These are phyloP conservation scores for Dactylellina leptospora DNA, from an alignment of 2,329 filamentous ascomycete genomes.

Conservation along the genomic window DNA sequence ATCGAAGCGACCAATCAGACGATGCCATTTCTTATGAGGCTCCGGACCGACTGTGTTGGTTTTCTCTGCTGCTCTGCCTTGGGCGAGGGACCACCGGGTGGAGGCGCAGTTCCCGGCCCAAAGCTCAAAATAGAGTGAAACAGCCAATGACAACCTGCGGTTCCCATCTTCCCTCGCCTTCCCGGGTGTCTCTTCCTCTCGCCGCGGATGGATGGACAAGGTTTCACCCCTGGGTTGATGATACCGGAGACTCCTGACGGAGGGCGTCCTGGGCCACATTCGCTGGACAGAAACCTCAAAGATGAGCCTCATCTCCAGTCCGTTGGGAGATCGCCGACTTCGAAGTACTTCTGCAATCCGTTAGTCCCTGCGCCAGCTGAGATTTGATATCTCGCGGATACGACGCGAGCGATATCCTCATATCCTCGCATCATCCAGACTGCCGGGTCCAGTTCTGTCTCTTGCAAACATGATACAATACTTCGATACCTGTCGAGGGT, in stretches of 20 bases:
- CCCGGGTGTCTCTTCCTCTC: background rate
- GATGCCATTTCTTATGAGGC: constrained; percentile 24
- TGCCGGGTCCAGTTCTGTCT: constrained; percentile 3
- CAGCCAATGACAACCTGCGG: constrained; percentile 33
- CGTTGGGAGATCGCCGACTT: constrained; percentile 33
- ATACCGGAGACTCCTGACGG: constrained; percentile 18
- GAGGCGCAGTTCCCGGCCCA: constrained; percentile 43
- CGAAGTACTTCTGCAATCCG: background rate
- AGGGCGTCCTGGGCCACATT: background rate
- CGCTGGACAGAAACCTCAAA: background rate
- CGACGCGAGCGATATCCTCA: background rate
- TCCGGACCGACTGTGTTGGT: constrained; percentile 11
- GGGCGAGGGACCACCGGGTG: constrained; percentile 37
- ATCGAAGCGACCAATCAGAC: constrained; percentile 37
- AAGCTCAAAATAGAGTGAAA: constrained; percentile 50
- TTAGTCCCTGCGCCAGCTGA: constrained; percentile 40
- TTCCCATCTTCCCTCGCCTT: background rate
- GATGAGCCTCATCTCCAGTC: background rate
- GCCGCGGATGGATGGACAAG: background rate
- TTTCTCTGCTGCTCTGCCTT: constrained; percentile 28
- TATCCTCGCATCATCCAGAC: constrained; percentile 9
- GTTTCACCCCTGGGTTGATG: constrained; percentile 11
- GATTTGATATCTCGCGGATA: constrained; percentile 30
- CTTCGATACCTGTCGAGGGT: too few species aligned
- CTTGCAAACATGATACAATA: background rate